phyloP scores from a whole-genome alignment of 371 early-diverging fungal species.

The Phascolomyces articulosus region DNA sequence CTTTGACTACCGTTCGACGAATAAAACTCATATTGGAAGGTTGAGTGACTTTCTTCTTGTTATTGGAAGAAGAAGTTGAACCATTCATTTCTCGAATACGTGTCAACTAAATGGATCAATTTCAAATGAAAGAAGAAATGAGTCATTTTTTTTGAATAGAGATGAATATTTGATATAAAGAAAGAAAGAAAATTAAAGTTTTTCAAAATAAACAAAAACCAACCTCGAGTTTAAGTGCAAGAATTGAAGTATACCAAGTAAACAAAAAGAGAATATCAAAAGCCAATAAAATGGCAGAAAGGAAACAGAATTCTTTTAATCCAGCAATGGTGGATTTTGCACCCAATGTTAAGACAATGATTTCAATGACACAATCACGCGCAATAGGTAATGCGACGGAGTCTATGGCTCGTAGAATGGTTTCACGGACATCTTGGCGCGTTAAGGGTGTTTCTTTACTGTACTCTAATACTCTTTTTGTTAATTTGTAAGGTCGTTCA shows the following conservation, averaged over 20 bases:
- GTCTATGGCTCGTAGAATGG: slow-evolving; percentile 68
- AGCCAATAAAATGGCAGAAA: slow-evolving; percentile 75
- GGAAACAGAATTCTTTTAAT: slow-evolving; percentile 76
- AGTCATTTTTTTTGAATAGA: too few relatives aligned
- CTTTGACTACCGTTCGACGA: slow-evolving; percentile 50
- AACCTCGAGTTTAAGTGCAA: slow-evolving; percentile 86
- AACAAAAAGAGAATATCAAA: slow-evolving; percentile 83
- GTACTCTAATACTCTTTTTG: slow-evolving; percentile 70
- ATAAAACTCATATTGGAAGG: slow-evolving; percentile 41
- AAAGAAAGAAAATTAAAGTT: not conserved
- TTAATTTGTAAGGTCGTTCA: slow-evolving; percentile 83
- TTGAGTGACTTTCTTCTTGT: not conserved
- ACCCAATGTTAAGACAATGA: slow-evolving; percentile 73
- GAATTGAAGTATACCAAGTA: slow-evolving; percentile 80
- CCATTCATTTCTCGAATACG: slow-evolving; percentile 25
- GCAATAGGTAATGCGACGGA: slow-evolving; percentile 64
- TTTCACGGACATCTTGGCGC: slow-evolving; percentile 53
- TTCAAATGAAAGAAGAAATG: too few relatives aligned
- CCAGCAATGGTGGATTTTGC: slow-evolving; percentile 75
- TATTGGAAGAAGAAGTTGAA: slow-evolving; percentile 6
- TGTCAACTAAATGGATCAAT: slow-evolving; percentile 11
- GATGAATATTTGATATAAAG: too few relatives aligned
- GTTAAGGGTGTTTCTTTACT: slow-evolving; percentile 31
- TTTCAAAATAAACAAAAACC: not conserved
- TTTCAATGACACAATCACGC: slow-evolving; percentile 81